phyloP scores from a whole-genome alignment of 176 grass and related monocot species.

The Leersia perrieri region DNA sequence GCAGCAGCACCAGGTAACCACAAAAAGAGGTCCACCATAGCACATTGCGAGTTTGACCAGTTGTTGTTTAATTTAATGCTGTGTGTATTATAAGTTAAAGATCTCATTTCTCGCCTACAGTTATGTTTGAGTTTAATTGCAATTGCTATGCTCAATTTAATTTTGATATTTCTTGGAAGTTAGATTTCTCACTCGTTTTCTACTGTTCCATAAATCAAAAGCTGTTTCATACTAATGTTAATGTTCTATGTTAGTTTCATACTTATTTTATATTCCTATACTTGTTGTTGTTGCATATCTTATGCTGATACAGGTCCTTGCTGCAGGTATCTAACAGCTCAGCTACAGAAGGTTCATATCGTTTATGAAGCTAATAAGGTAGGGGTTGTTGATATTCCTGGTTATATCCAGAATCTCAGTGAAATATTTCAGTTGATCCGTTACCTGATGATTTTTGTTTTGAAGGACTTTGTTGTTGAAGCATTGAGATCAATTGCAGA shows the following conservation, averaged over 20 bases:
- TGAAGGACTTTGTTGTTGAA: slow-evolving; percentile 98
- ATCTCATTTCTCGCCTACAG: not conserved
- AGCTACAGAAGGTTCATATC: slow-evolving; percentile 85
- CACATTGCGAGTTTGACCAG: not conserved
- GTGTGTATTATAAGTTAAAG: not conserved
- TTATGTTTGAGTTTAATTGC: not conserved
- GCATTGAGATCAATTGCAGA: slow-evolving; percentile 93
- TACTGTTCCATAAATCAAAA: slow-evolving; percentile 4
- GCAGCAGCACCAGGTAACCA: not conserved
- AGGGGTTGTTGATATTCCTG: slow-evolving; percentile 21
- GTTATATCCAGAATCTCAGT: not conserved
- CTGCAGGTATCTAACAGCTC: slow-evolving; percentile 94
- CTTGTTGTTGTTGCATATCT: slow-evolving; percentile 16
- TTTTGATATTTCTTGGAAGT: slow-evolving; percentile 6
- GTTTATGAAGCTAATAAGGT: slow-evolving; percentile 94
- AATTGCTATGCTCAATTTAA: not conserved
- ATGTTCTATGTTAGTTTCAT: not conserved
- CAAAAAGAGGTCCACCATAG: not conserved
- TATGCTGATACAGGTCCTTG: slow-evolving; percentile 20
- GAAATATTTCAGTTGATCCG: slow-evolving; percentile 24
- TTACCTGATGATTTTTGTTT: slow-evolving; percentile 21
- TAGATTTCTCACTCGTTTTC: not conserved
- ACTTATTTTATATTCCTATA: not conserved
- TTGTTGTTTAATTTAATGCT: not conserved
- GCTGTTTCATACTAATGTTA: slow-evolving; percentile 7